A percentile compares a stretch with the other conserved stretches of the same genome.
phyloP scores from a whole-genome alignment of 1,284 basidiomycete species.

The Waitea zeae region DNA sequence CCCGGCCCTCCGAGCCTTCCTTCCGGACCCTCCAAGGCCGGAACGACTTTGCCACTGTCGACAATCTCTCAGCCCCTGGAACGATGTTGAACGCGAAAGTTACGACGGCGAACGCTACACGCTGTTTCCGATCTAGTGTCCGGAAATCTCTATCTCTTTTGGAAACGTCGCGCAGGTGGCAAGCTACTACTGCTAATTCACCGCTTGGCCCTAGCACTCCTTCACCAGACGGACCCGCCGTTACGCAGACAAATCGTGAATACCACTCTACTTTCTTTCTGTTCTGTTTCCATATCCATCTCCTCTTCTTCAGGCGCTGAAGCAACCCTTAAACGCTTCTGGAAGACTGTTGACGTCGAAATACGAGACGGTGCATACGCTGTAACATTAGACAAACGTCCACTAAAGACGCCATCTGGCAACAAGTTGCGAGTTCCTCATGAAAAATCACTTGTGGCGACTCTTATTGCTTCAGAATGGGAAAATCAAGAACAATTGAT shows the following conservation, averaged over 20 bases:
- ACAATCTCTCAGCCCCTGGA: no score
- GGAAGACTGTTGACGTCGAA: constrained; percentile 73
- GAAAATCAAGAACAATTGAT: constrained; percentile 78
- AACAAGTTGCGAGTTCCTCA: constrained; percentile 56
- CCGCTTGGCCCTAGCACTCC: no score
- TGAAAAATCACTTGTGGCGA: constrained; percentile 57
- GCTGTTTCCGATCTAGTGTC: no score
- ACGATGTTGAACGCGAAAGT: no score
- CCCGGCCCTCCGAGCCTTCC: no score
- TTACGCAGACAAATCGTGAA: background rate
- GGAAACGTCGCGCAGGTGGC: background rate
- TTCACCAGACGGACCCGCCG: background rate
- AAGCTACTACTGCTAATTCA: background rate
- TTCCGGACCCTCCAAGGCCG: no score
- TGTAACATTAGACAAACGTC: constrained; percentile 72
- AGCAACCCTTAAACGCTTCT: constrained; percentile 74
- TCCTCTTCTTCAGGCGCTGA: no score
- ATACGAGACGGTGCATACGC: constrained; percentile 37
- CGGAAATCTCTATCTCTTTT: no score
- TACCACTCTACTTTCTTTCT: no score
- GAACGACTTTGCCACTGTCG: no score
- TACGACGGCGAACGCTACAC: no score
- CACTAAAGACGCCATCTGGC: constrained; percentile 80
- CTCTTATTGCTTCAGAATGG: constrained; percentile 90
- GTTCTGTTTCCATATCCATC: no score